Conservation (phyloP, 352 stramenopile species). For the Phytophthora litchii region DNA sequence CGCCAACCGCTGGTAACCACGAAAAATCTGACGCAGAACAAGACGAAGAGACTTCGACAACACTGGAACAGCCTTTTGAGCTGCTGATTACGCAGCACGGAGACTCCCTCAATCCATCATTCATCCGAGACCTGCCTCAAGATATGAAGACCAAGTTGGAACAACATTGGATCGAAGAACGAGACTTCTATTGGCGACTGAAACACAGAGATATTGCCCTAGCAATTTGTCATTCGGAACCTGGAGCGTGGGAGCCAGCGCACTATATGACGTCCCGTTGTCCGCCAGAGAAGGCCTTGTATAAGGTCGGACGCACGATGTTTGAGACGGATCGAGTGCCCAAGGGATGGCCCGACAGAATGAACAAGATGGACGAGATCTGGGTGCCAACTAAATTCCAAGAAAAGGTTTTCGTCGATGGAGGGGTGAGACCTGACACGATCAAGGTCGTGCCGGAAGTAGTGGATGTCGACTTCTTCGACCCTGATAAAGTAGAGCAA, state of each 20-base stretch:
- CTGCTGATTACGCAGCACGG: slow-evolving; percentile 72
- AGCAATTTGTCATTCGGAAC: slow-evolving; percentile 93
- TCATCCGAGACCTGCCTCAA: slow-evolving; percentile 64
- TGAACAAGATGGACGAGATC: slow-evolving; percentile 94
- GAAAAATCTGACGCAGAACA: slow-evolving; percentile 15
- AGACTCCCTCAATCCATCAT: slow-evolving; percentile 68
- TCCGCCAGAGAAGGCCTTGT: slow-evolving; percentile 53
- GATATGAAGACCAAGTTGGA: slow-evolving; percentile 53
- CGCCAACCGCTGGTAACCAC: not conserved
- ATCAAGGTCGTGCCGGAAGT: slow-evolving; percentile 86
- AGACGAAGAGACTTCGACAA: slow-evolving; percentile 3
- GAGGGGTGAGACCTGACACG: slow-evolving; percentile 53
- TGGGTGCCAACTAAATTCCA: slow-evolving; percentile 93
- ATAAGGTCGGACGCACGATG: slow-evolving; percentile 92
- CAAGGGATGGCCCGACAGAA: slow-evolving; percentile 83
- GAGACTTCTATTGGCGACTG: slow-evolving; percentile 67
- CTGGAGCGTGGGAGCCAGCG: slow-evolving; percentile 89
- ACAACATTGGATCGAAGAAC: slow-evolving; percentile 78
- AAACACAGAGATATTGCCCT: slow-evolving; percentile 51
- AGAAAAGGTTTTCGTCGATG: slow-evolving; percentile 70
- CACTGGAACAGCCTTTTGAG: slow-evolving; percentile 41
- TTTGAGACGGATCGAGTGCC: slow-evolving; percentile 95
- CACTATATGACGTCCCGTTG: slow-evolving; percentile 74
- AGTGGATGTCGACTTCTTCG: slow-evolving; percentile 91
- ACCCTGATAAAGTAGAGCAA: slow-evolving; percentile 51